A percentile compares a stretch with the other conserved stretches of the same genome.
Evolutionary conservation across 176 grass and related monocot genomes (phyloP).

Genomic region (Phyllostachys edulis): DNA sequence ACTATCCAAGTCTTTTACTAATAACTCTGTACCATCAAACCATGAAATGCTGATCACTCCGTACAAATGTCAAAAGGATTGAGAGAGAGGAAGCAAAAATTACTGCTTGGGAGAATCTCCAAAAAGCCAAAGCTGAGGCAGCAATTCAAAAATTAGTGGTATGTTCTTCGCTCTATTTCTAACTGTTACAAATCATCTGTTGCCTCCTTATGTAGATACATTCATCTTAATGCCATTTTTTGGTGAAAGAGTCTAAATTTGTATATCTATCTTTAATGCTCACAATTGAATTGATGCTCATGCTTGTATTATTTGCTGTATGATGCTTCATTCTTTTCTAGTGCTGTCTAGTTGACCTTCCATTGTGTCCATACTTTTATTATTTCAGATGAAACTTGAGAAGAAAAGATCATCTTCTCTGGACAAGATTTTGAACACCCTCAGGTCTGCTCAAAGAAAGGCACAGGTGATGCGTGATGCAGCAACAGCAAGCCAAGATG

Average conservation of each 20-base stretch:
- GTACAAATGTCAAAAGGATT: slow-evolving; percentile 48
- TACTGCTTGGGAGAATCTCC: slow-evolving; percentile 89
- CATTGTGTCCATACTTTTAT: slow-evolving; percentile 12
- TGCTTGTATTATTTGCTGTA: slow-evolving; percentile 18
- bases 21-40: not conserved
- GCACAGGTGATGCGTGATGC: slow-evolving; percentile 66
- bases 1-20: not conserved
- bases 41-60: slow-evolving; percentile 21
- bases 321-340: not conserved
- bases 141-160: slow-evolving; percentile 91
- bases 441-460: slow-evolving; percentile 78
- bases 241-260: not conserved
- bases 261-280: not conserved
- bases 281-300: not conserved
- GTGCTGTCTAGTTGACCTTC: slow-evolving; percentile 13
- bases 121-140: slow-evolving; percentile 85
- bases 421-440: slow-evolving; percentile 80
- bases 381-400: slow-evolving; percentile 73
- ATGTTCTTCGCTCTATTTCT: slow-evolving; percentile 30
- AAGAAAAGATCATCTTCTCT: slow-evolving; percentile 85
- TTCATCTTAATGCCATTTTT: not conserved
- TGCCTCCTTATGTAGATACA: not conserved
- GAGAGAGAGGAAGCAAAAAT: slow-evolving; percentile 82
- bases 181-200: not conserved
- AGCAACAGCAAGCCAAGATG: slow-evolving; percentile 45